Conservation (phyloP, 495 filamentous ascomycete genomes). For the Tuber melanosporum region DNA sequence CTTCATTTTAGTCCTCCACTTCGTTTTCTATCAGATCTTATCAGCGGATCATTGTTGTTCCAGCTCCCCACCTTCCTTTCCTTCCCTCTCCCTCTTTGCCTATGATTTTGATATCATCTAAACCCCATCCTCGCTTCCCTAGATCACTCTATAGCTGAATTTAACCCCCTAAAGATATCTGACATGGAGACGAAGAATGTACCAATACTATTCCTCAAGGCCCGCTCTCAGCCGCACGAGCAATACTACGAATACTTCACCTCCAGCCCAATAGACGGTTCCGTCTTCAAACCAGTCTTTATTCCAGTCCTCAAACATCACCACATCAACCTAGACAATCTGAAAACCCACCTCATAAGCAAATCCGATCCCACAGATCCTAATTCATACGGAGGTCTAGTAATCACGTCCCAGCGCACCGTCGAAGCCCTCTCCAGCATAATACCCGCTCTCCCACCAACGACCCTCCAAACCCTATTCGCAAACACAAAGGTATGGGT, state of each 20-base stretch:
- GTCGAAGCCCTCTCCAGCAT: constrained; percentile 75
- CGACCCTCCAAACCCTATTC: constrained; percentile 16
- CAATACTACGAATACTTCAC: constrained; percentile 72
- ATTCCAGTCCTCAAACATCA: constrained; percentile 78
- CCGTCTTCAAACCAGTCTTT: constrained; percentile 58
- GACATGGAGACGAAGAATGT: constrained; percentile 16
- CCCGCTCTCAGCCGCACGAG: constrained; percentile 69
- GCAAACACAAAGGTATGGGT: constrained; percentile 52
- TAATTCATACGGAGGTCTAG: constrained; percentile 64
- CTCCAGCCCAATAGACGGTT: constrained; percentile 41
- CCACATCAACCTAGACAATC: constrained; percentile 50
- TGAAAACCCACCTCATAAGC: constrained; percentile 46
- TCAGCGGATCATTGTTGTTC: constrained; percentile 12
- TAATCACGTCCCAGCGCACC: constrained; percentile 90
- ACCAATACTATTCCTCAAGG: constrained; percentile 79
- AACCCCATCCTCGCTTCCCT: not conserved
- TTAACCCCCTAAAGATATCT: not conserved
- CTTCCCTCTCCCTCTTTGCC: not conserved
- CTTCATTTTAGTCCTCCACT: constrained; percentile 5
- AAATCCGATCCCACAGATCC: constrained; percentile 10
- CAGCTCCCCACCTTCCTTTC: not conserved
- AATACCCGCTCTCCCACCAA: constrained; percentile 43
- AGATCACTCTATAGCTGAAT: not conserved
- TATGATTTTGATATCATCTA: not conserved
- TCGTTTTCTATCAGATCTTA: not conserved